These are phyloP conservation scores for Pseudogymnoascus sp. DNA, from an alignment of 2,329 filamentous ascomycete genomes.

Conservation along the genomic window DNA sequence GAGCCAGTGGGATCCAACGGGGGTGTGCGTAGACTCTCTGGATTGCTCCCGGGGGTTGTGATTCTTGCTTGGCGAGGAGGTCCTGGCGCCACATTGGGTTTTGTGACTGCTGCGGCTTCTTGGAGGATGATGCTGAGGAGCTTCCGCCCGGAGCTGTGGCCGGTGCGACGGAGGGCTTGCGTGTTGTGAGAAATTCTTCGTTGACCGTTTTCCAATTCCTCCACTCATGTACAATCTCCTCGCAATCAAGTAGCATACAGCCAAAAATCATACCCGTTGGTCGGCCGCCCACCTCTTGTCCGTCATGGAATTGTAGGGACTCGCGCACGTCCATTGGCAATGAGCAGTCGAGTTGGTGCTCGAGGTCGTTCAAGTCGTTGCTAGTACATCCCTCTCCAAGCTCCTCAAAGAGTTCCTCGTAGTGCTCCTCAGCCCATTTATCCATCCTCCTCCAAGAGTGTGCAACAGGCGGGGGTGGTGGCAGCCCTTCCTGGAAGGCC, in stretches of 20 bases:
- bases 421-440: slow-evolving; percentile 88
- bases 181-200: slow-evolving; percentile 66
- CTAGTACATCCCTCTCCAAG: slow-evolving; percentile 83
- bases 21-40: slow-evolving; percentile 92
- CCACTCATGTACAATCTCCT: slow-evolving; percentile 97
- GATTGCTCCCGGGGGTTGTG: slow-evolving; percentile 75
- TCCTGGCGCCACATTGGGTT: slow-evolving; percentile 74
- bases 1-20: slow-evolving; percentile 89
- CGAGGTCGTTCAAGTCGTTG: slow-evolving; percentile 94
- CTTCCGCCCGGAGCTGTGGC: slow-evolving; percentile 65
- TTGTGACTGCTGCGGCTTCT: slow-evolving; percentile 45
- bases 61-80: slow-evolving; percentile 76
- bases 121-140: slow-evolving; percentile 61
- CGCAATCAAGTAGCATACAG: slow-evolving; percentile 92
- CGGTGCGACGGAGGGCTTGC: slow-evolving; percentile 52
- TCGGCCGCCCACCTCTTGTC: slow-evolving; percentile 87
- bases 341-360: slow-evolving; percentile 91
- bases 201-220: slow-evolving; percentile 93
- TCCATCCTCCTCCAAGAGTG: slow-evolving; percentile 96
- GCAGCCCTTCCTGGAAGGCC: slow-evolving; percentile 83
- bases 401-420: slow-evolving; percentile 89
- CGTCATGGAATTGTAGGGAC: slow-evolving; percentile 83
- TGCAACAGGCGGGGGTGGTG: slow-evolving; percentile 76
- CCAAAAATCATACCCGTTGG: slow-evolving; percentile 92
- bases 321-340: slow-evolving; percentile 90